These are phyloP conservation scores for Populus davidiana DNA, from an alignment of 345 rosid species.

Conservation along the genomic window DNA sequence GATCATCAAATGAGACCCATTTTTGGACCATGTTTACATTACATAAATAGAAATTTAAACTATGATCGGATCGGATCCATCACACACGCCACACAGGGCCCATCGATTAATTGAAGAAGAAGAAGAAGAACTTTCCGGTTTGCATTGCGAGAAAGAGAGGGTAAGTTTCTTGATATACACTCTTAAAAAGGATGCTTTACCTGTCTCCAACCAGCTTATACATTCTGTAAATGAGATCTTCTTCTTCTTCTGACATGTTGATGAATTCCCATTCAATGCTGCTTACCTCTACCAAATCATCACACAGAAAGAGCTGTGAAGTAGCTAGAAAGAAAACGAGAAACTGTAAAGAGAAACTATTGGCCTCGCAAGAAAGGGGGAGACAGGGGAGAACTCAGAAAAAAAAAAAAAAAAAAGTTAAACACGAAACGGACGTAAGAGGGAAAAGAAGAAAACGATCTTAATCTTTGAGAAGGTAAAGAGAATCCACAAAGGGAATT, in stretches of 20 bases:
- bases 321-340: neutral
- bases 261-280: constrained; percentile 25
- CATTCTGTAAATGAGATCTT: constrained; percentile 27
- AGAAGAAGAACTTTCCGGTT: neutral
- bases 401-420: no score
- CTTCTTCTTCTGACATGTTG: constrained; percentile 24
- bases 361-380: neutral
- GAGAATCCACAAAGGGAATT: no score
- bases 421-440: neutral
- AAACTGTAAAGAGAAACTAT: neutral
- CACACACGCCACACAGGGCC: neutral
- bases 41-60: neutral
- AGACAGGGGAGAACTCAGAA: neutral
- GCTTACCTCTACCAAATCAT: constrained; percentile 18
- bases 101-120: neutral
- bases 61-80: neutral
- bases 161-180: neutral
- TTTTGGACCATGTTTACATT: neutral
- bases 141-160: neutral
- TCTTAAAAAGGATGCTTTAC: neutral
- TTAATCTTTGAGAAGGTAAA: neutral
- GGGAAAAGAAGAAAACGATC: neutral
- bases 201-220: constrained; percentile 22
- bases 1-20: neutral
- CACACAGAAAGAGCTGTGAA: neutral